These are phyloP conservation scores for Curvularia eragrostidis DNA, from an alignment of 2,329 filamentous ascomycete species.

Conservation along the genomic window DNA sequence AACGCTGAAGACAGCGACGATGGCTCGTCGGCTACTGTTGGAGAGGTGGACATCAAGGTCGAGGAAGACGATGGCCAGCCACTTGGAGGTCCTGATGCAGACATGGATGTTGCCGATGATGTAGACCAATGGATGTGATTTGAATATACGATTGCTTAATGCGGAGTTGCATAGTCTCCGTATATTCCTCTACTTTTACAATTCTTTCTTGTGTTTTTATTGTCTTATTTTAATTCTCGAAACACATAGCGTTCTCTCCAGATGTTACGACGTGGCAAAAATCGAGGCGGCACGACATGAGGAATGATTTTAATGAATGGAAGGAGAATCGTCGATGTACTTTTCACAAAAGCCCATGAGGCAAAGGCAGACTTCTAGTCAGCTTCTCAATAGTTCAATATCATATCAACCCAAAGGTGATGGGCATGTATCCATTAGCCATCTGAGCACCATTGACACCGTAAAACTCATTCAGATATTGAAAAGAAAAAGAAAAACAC, in stretches of 20 bases:
- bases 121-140: conserved; percentile 40
- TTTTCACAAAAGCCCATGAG: neutral
- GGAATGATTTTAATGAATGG: neutral
- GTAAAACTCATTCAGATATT: neutral
- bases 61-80: conserved; percentile 16
- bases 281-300: neutral
- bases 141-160: neutral
- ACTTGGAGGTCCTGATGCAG: conserved; percentile 22
- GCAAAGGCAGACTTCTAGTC: neutral
- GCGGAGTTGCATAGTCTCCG: neutral
- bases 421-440: neutral
- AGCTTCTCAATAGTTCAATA: neutral
- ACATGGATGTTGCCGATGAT: conserved; percentile 47
- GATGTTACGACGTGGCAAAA: neutral
- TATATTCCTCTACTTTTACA: neutral
- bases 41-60: conserved; percentile 13
- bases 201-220: neutral
- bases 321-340: neutral
- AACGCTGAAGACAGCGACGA: conserved; percentile 11
- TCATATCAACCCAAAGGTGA: neutral
- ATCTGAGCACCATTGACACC: neutral
- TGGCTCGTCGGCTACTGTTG: conserved; percentile 25
- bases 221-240: neutral
- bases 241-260: conserved; percentile 1
- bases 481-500: neutral